Base-by-base conservation (phyloP, 441 rosid genomes). In the Isatis lusitanica region DNA sequence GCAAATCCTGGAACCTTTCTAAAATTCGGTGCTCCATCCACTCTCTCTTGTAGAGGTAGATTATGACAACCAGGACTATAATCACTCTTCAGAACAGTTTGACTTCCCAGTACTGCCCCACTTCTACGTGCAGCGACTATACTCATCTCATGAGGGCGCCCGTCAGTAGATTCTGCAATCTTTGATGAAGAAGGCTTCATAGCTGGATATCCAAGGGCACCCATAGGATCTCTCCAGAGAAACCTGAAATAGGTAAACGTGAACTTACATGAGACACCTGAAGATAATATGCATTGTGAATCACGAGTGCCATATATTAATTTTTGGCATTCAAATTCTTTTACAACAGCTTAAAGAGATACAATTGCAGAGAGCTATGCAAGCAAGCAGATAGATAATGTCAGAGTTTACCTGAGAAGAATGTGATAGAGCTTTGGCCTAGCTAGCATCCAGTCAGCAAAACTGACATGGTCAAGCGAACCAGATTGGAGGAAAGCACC, bases 381-480 rank as follows among this genome's bases (percentile, higher is more conserved):
- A 21, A 21, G 24, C 24, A 21, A 21, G 24, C 24, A 21, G 24
- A 21, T 21, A 21, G 24, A 21, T 21, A 21, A 21, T 21, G 24
- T 21, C 24, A 21, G 24, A 21, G 24, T 21, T 21, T 85, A 96
- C 99, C 99, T 90, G 70, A 96, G 97, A 79, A 96, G 85, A 78
- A 96, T 96, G 85, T 97, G 93, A 73, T 96, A 96, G 58, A 96
- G 84, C 83, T 96, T 98, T 43, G 99, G 99, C 80, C 99, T 90
- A 69, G 99, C 97, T 84, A 83, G 88, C 99, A 96, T 96, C 99
- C 99, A 96, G 80, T 91, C 99, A 80, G 97, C 78, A 84, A 93
- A 96, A 85, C 93, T 85, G 85, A 90, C 90, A 74, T 85, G 88
- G 66, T 83, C 87, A 77, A 81, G 80, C 68, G 91, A 88, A 82